A percentile compares a stretch with the other conserved stretches of the same genome.
These are phyloP conservation scores for Umbelopsis vinacea DNA, from an alignment of 192 early-diverging fungal species.

Conservation along the genomic window DNA sequence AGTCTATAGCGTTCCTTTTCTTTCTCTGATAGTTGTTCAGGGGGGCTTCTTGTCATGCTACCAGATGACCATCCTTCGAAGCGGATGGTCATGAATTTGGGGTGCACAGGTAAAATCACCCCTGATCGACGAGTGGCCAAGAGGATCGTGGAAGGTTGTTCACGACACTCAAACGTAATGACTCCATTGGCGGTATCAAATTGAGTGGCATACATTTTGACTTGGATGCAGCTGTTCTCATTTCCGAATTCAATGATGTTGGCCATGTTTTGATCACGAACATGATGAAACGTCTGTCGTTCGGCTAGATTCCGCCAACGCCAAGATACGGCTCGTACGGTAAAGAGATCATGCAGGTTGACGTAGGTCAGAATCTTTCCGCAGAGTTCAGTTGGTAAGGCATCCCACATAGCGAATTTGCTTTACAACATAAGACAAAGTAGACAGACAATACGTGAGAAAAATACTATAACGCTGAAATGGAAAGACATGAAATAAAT, in stretches of 20 bases:
- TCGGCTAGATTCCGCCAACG: slow-evolving; percentile 1
- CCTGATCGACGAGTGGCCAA: background rate
- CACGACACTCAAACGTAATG: background rate
- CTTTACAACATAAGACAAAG: slow-evolving; percentile 11
- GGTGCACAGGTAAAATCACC: background rate
- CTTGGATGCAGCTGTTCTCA: background rate
- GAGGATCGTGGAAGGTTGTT: background rate
- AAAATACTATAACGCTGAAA: background rate
- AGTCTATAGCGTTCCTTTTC: slow-evolving; percentile 4
- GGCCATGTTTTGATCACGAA: background rate
- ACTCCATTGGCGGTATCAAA: background rate
- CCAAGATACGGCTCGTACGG: background rate
- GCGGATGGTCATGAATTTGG: slow-evolving; percentile 8
- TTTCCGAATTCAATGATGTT: background rate
- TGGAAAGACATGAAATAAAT: background rate
- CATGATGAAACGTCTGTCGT: background rate
- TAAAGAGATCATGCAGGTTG: background rate
- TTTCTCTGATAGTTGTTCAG: background rate
- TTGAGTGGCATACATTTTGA: background rate
- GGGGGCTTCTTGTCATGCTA: background rate
- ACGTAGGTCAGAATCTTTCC: slow-evolving; percentile 4
- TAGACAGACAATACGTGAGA: slow-evolving; percentile 15
- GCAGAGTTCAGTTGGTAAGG: slow-evolving; percentile 11
- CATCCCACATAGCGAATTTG: slow-evolving; percentile 6
- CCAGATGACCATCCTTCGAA: background rate